Conservation (phyloP, 202 grass and related monocot genomes). For the Zoysia matrella region DNA sequence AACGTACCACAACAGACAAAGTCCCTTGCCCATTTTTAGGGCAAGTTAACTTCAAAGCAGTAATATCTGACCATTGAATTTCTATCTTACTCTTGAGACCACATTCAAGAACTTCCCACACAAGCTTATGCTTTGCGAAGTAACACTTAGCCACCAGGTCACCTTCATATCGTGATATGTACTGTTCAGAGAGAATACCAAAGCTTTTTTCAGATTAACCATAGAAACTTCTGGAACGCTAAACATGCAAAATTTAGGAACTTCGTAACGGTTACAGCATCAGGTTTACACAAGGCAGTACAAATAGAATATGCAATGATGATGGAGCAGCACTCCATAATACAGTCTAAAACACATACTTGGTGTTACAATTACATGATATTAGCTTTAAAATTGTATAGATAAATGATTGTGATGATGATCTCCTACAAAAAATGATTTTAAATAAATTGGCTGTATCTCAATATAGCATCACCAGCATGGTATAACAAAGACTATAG, state of each 20-base stretch:
- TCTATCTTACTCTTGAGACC: slow-evolving; percentile 43
- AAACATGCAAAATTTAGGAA: slow-evolving; percentile 6
- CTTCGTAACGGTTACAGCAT: background rate
- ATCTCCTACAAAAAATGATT: background rate
- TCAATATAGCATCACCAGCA: slow-evolving; percentile 15
- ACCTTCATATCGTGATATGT: slow-evolving; percentile 83
- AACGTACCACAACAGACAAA: slow-evolving; percentile 61
- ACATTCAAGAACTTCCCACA: slow-evolving; percentile 97
- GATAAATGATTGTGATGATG: background rate
- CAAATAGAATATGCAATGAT: slow-evolving; percentile 5
- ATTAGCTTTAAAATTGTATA: slow-evolving; percentile 16
- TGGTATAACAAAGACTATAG: background rate
- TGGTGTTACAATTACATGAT: slow-evolving; percentile 9
- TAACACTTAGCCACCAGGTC: slow-evolving; percentile 98
- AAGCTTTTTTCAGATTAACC: slow-evolving; percentile 12
- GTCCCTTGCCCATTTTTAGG: slow-evolving; percentile 70
- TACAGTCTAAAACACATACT: background rate
- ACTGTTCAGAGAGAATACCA: slow-evolving; percentile 54
- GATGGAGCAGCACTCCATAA: background rate
- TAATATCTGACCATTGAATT: too few species aligned
- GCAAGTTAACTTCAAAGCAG: slow-evolving; percentile 66
- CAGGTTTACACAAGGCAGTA: background rate
- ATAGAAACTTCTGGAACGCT: background rate
- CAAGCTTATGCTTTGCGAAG: slow-evolving; percentile 96
- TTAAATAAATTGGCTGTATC: background rate